A percentile compares a stretch with the other conserved stretches of the same genome.
These are phyloP conservation scores for Phytophthora nicotianae DNA, from an alignment of 352 stramenopile species.

Conservation along the genomic window DNA sequence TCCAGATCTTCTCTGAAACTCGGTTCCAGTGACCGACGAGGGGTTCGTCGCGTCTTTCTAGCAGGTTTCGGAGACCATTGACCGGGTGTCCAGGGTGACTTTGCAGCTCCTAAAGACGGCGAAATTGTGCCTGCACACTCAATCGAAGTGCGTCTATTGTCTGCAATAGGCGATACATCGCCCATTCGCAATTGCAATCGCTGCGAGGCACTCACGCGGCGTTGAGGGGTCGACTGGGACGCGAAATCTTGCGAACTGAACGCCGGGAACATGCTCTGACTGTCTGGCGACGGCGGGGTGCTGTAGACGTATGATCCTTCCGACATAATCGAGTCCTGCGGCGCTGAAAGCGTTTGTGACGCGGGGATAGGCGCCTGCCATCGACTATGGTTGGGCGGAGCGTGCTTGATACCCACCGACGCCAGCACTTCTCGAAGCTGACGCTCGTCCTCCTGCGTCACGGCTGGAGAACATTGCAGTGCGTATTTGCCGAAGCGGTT, in stretches of 20 bases:
- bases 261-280: slow-evolving; percentile 51
- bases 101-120: slow-evolving; percentile 28
- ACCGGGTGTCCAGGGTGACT: slow-evolving; percentile 36
- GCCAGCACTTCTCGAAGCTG: slow-evolving; percentile 50
- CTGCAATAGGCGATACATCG: slow-evolving; percentile 66
- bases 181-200: slow-evolving; percentile 56
- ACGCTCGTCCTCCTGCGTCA: slow-evolving; percentile 42
- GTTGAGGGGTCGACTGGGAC: slow-evolving; percentile 23
- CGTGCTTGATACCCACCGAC: slow-evolving; percentile 33
- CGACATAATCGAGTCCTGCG: slow-evolving; percentile 25
- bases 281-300: slow-evolving; percentile 43
- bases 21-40: slow-evolving; percentile 29
- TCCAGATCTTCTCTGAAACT: slow-evolving; percentile 48
- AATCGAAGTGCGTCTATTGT: slow-evolving; percentile 29
- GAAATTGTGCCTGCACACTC: slow-evolving; percentile 35
- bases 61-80: slow-evolving; percentile 27
- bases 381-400: slow-evolving; percentile 35
- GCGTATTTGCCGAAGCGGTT: slow-evolving; percentile 40
- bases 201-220: slow-evolving; percentile 51
- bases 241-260: slow-evolving; percentile 69
- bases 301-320: slow-evolving; percentile 76
- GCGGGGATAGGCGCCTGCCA: slow-evolving; percentile 34
- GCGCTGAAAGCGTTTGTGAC: slow-evolving; percentile 21
- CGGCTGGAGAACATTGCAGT: slow-evolving; percentile 23
- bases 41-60: slow-evolving; percentile 29